phyloP scores from a whole-genome alignment of 2,329 filamentous ascomycete genomes.

The Phialophora verrucosa region DNA sequence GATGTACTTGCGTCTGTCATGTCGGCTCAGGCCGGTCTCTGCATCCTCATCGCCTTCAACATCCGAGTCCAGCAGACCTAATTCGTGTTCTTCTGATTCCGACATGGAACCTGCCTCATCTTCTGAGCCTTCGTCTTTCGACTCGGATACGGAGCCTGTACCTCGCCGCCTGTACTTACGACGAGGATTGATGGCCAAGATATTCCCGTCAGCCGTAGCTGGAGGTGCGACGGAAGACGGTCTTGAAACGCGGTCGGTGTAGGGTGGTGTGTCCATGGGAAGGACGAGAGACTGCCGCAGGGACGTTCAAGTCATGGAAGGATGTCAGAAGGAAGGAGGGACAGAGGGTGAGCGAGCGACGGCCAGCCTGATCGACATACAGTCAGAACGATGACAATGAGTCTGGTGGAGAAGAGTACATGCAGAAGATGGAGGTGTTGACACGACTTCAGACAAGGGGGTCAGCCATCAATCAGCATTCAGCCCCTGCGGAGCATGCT shows the following conservation, averaged over 20 bases:
- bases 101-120: constrained; percentile 46
- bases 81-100: constrained; percentile 62
- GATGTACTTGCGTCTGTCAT: constrained; percentile 72
- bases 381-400: constrained; percentile 3
- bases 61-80: constrained; percentile 67
- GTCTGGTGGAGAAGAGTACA: neutral
- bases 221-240: constrained; percentile 25
- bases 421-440: neutral
- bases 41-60: constrained; percentile 86
- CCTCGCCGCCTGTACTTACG: constrained; percentile 38
- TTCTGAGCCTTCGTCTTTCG: constrained; percentile 31
- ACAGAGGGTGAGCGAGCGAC: constrained; percentile 3
- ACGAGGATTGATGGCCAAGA: constrained; percentile 36
- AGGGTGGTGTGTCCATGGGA: constrained; percentile 35
- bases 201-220: constrained; percentile 21
- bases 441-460: constrained; percentile 1
- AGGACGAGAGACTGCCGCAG: constrained; percentile 11
- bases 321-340: constrained; percentile 2
- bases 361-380: constrained; percentile 3
- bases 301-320: constrained; percentile 9
- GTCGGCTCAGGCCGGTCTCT: constrained; percentile 81
- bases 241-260: constrained; percentile 30
- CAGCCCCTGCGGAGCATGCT: neutral
- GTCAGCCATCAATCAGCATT: neutral
- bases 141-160: constrained; percentile 36